phyloP scores from a whole-genome alignment of 2,329 filamentous ascomycete genomes.

The Leptographium procerum region DNA sequence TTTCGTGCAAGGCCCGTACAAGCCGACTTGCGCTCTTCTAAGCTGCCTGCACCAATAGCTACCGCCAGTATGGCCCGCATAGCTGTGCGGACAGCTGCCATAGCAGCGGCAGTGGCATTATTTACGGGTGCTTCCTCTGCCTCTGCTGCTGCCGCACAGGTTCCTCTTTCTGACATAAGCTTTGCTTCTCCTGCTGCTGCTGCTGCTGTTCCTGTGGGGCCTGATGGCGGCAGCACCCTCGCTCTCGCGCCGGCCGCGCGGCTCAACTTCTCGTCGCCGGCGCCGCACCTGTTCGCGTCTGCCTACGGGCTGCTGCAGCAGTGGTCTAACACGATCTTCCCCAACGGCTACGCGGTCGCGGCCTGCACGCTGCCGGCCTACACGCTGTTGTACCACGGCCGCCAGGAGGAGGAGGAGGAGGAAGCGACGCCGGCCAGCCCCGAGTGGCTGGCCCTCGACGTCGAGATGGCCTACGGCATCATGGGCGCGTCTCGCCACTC shows the following conservation, averaged over 20 bases:
- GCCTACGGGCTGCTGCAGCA: constrained; percentile 34
- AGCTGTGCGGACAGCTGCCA: neutral
- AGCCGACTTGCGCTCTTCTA: neutral
- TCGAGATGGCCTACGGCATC: constrained; percentile 43
- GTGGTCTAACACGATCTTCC: constrained; percentile 39
- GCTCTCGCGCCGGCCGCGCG: neutral
- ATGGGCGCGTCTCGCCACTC: constrained; percentile 32
- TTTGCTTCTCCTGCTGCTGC: too few species aligned
- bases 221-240: too few species aligned
- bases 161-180: neutral
- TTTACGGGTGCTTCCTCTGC: neutral
- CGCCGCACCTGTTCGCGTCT: constrained; percentile 37
- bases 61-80: neutral
- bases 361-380: constrained; percentile 32
- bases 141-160: neutral
- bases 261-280: constrained; percentile 34
- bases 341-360: constrained; percentile 35
- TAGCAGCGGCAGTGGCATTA: neutral
- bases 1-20: neutral
- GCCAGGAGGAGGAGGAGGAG: constrained; percentile 11
- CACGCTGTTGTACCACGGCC: constrained; percentile 38
- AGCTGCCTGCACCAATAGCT: too few species aligned
- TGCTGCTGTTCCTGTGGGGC: too few species aligned
- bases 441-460: constrained; percentile 41
- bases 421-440: constrained; percentile 27